Evolutionary conservation across 129 eudicot genomes (phyloP).

Genomic region (Saposhnikovia divaricata): DNA sequence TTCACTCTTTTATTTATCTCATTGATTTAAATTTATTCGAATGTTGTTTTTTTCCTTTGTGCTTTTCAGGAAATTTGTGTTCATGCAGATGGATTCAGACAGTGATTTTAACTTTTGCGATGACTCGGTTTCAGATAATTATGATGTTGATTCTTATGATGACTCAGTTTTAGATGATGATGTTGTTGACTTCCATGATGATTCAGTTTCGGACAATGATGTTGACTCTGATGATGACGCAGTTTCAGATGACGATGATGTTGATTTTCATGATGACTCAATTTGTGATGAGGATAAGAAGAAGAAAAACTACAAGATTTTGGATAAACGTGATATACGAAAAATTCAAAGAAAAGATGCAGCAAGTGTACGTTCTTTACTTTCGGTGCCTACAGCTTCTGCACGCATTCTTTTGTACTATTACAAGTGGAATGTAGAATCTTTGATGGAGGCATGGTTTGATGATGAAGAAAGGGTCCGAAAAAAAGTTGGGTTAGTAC

Average conservation of each 20-base stretch:
- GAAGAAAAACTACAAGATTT: neutral
- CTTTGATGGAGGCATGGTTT: constrained; percentile 1
- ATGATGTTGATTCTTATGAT: too few species aligned
- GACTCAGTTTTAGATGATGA: too few species aligned
- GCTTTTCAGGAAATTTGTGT: neutral
- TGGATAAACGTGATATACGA: neutral
- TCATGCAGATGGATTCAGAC: neutral
- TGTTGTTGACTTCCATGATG: too few species aligned
- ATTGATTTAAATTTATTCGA: too few species aligned
- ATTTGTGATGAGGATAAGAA: neutral
- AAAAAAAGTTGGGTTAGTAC: neutral
- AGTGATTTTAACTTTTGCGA: too few species aligned
- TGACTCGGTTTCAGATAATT: too few species aligned
- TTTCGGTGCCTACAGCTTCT: neutral
- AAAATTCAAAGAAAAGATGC: neutral
- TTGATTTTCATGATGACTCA: neutral
- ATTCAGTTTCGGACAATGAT: too few species aligned
- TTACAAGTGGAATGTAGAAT: neutral
- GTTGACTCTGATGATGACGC: neutral
- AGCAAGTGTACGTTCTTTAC: neutral
- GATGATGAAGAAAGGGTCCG: neutral
- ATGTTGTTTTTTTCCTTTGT: neutral
- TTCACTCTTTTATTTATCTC: neutral
- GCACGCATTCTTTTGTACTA: neutral
- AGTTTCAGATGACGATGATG: too few species aligned